A percentile compares a stretch with the other conserved stretches of the same genome.
These are phyloP conservation scores for Clavulina sp. DNA, from an alignment of 768 basidiomycete species.

Conservation along the genomic window DNA sequence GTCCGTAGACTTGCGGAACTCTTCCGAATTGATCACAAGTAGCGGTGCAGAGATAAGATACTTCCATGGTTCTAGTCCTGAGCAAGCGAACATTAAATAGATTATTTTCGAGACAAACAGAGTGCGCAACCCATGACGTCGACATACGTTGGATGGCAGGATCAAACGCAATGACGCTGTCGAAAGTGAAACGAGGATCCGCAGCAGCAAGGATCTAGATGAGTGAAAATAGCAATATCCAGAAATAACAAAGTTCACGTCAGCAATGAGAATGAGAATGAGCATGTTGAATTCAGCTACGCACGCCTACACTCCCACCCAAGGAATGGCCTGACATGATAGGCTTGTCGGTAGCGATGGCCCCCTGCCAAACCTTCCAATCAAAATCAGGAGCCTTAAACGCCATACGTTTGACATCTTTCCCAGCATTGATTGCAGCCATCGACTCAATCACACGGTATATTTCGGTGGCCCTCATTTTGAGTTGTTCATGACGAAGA, in stretches of 20 bases:
- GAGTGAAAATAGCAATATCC: too few relatives aligned
- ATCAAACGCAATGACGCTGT: constrained; percentile 17
- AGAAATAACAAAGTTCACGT: too few relatives aligned
- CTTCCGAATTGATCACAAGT: constrained; percentile 27
- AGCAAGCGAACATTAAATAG: constrained; percentile 11
- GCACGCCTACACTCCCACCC: constrained; percentile 19
- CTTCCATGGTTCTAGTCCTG: constrained; percentile 18
- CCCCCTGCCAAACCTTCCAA: constrained; percentile 8
- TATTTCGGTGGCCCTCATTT: constrained; percentile 25
- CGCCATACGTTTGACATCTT: background rate
- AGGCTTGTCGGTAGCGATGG: constrained; percentile 13
- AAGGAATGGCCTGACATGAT: constrained; percentile 21
- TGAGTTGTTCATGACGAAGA: constrained; percentile 18
- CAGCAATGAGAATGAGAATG: too few relatives aligned
- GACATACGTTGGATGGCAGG: constrained; percentile 12
- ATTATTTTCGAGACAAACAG: constrained; percentile 5
- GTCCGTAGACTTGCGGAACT: constrained; percentile 23
- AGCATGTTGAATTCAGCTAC: background rate
- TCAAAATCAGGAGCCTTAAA: background rate
- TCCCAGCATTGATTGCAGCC: background rate
- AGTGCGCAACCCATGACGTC: constrained; percentile 17
- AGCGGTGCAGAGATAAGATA: constrained; percentile 18
- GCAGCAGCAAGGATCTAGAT: constrained; percentile 2
- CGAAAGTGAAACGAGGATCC: constrained; percentile 20
- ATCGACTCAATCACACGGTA: constrained; percentile 19